Percentiles rank a stretch among this genome's conserved stretches.
phyloP scores from a whole-genome alignment of 345 rosid genomes.

The Eucalyptus dawsonii region DNA sequence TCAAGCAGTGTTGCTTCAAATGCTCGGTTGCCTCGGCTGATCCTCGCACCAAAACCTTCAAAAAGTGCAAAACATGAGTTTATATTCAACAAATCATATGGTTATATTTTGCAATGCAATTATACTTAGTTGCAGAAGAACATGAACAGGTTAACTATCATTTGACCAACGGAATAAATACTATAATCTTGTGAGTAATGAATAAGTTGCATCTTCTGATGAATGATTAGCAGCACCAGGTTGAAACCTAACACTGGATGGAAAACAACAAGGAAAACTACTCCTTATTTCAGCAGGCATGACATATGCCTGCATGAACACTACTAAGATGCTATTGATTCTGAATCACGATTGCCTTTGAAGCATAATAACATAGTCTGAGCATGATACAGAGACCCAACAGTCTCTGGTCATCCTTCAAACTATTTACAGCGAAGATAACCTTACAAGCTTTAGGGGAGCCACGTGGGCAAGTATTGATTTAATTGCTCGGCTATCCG shows the following conservation, averaged over 20 bases:
- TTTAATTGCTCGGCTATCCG: slow-evolving; percentile 91
- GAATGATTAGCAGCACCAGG: background rate
- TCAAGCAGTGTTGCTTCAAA: slow-evolving; percentile 87
- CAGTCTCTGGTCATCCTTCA: background rate
- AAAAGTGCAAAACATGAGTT: background rate
- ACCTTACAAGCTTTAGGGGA: slow-evolving; percentile 85
- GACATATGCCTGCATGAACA: background rate
- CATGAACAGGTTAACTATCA: background rate
- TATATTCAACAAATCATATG: background rate
- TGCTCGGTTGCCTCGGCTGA: slow-evolving; percentile 97
- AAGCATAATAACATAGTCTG: background rate
- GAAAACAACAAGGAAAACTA: background rate
- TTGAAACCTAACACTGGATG: background rate
- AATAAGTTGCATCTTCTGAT: background rate
- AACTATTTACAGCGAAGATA: background rate
- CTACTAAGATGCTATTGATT: background rate
- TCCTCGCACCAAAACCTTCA: slow-evolving; percentile 94
- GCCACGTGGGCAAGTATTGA: slow-evolving; percentile 89
- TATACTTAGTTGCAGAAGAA: background rate
- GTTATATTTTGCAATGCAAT: background rate
- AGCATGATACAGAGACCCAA: background rate
- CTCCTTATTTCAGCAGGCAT: background rate
- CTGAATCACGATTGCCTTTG: background rate
- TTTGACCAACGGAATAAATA: background rate
- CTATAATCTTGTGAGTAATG: background rate